Conservation (phyloP, 1,284 basidiomycete species). For the Ceratobasidium sp. region DNA sequence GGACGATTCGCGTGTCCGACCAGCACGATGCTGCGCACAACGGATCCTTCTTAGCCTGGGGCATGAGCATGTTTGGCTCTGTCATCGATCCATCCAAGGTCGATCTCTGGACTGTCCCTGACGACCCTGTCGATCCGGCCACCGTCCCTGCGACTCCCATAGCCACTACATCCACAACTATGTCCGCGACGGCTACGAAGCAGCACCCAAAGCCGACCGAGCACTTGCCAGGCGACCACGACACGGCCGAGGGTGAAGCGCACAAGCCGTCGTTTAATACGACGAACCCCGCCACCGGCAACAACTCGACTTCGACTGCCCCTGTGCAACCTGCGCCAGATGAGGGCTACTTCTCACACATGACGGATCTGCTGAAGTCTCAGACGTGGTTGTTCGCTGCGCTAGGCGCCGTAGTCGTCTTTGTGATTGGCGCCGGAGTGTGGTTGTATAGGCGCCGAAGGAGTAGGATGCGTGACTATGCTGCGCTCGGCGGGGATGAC, state of each 20-base stretch:
- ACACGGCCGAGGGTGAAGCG: constrained; percentile 74
- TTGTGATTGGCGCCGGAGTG: constrained; percentile 74
- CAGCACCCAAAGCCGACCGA: constrained; percentile 88
- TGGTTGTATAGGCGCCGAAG: constrained; percentile 79
- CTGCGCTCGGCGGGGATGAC: constrained; percentile 77
- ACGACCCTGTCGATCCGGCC: constrained; percentile 57
- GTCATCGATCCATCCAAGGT: constrained; percentile 81
- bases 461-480: constrained; percentile 71
- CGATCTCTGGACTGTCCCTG: constrained; percentile 65
- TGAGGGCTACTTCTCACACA: constrained; percentile 88
- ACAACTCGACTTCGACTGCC: constrained; percentile 40
- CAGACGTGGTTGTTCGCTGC: constrained; percentile 91
- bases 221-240: constrained; percentile 90
- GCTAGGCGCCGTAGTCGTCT: constrained; percentile 75
- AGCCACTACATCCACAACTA: constrained; percentile 50
- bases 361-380: constrained; percentile 80
- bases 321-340: constrained; percentile 67
- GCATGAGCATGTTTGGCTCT: constrained; percentile 95
- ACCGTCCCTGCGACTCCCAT: constrained; percentile 55
- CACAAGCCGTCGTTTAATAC: constrained; percentile 72
- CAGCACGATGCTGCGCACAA: constrained; percentile 71
- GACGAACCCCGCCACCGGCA: constrained; percentile 50
- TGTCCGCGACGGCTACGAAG: constrained; percentile 63
- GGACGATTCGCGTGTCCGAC: constrained; percentile 91
- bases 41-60: constrained; percentile 93